These are phyloP conservation scores for Luffa acutangula DNA, from an alignment of 306 rosid genomes.

Conservation along the genomic window DNA sequence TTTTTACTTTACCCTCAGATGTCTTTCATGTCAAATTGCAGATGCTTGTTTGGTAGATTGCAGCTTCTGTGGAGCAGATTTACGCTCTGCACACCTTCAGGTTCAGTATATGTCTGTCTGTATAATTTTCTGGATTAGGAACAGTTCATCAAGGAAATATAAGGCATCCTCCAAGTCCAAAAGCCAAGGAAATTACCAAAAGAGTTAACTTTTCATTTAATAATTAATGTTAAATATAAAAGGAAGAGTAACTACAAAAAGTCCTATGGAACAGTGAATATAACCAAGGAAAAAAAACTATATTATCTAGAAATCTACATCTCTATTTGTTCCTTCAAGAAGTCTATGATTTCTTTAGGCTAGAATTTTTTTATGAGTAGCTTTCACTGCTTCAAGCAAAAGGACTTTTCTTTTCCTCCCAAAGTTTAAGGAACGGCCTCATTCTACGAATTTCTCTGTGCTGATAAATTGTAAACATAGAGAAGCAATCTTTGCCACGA, in stretches of 20 bases:
- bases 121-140: neutral
- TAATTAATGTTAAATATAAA: neutral
- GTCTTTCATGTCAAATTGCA: slow-evolving; percentile 23
- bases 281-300: neutral
- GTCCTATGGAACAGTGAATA: neutral
- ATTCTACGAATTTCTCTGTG: neutral
- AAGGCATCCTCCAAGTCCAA: neutral
- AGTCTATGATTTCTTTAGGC: neutral
- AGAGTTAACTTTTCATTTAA: neutral
- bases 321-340: neutral
- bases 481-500: neutral
- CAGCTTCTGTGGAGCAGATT: slow-evolving; percentile 94
- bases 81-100: slow-evolving; percentile 94
- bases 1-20: neutral
- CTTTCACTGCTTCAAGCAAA: neutral
- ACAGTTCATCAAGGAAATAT: neutral
- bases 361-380: neutral
- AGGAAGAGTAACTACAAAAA: neutral
- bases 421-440: neutral
- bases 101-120: slow-evolving; percentile 21
- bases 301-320: neutral
- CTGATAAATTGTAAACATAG: no score
- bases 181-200: neutral
- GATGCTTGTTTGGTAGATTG: slow-evolving; percentile 74
- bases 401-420: neutral